Evolutionary conservation across 2,329 filamentous ascomycete species (phyloP), one percentile per base, ranked within the genome.

Genomic region (Cercospora berteroae): DNA sequence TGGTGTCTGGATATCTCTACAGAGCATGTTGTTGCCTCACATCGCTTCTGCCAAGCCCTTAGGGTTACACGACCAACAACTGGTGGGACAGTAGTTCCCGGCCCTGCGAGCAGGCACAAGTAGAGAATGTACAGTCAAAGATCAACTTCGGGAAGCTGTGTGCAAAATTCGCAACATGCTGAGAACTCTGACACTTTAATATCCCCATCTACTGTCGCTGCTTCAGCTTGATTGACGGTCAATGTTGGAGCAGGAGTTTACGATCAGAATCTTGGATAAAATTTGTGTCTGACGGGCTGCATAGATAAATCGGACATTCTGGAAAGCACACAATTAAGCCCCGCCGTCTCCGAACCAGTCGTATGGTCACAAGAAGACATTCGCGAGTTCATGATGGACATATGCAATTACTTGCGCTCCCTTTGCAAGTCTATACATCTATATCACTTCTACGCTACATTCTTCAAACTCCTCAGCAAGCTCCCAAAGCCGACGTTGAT

Each of bases 401-500:
- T 39, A 13, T 5, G 5, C 33, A 16, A 36, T 36, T 16, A 36
- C 13, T 12, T 6, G 8, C 6, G 36, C 16, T 42, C 36, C 36
- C 3, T 42, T 42, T 42, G 36, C 44, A 50, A 23, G 18, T 12
- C 48, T 27, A 16, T n/a, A 55, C 2, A 27, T 55, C 23, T 55
- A 55, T 8, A 2, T 27, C 18, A 39, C 18, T 7, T 23, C 44
- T 63, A 67, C 8, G 66, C 62, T 10, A 68, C 44, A 3, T 6
- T 52, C 36, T 42, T 65, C 59, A 63, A 23, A 27, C 18, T n/a
- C 29, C 62, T 67, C 69, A 69, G 20, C 23, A 62, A n/a, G n/a
- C 67, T 63, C 9, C 70, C 88, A 52, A 90, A 72, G 5, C 86
- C 82, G 36, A 94, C 73, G 77, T 94, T 93, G 52, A 94, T 83